Percentiles rank a stretch among this genome's conserved stretches.
These are phyloP conservation scores for Alternaria viburni DNA, from an alignment of 2,329 filamentous ascomycete species.

Conservation along the genomic window DNA sequence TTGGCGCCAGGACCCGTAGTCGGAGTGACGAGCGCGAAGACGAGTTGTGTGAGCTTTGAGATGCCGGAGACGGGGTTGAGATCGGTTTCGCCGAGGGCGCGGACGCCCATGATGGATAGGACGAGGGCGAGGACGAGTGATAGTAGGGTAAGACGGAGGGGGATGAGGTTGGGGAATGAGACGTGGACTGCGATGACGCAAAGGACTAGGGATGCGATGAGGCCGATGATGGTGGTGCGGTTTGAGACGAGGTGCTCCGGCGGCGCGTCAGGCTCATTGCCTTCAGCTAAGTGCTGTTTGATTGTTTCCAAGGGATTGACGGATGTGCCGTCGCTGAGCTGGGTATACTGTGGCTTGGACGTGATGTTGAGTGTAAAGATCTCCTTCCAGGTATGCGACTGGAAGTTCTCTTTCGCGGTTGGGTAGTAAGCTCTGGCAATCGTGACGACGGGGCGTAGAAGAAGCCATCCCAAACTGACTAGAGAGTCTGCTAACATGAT, in stretches of 20 bases:
- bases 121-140: constrained; percentile 79
- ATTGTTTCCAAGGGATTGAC: constrained; percentile 33
- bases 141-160: constrained; percentile 80
- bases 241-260: constrained; percentile 79
- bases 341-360: constrained; percentile 49
- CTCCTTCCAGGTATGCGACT: constrained; percentile 45
- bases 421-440: constrained; percentile 52
- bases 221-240: constrained; percentile 73
- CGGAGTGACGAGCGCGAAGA: constrained; percentile 91
- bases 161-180: constrained; percentile 83
- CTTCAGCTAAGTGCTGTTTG: constrained; percentile 39
- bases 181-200: constrained; percentile 83
- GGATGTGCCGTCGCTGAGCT: constrained; percentile 34
- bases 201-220: constrained; percentile 76
- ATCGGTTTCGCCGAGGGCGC: constrained; percentile 79
- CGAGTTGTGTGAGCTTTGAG: constrained; percentile 92
- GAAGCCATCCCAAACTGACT: constrained; percentile 82
- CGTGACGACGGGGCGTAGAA: constrained; percentile 66
- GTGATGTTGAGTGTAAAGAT: constrained; percentile 41
- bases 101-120: constrained; percentile 68
- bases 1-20: constrained; percentile 59
- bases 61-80: constrained; percentile 96
- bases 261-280: constrained; percentile 75
- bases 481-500: constrained; percentile 97
- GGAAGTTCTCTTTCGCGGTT: constrained; percentile 32